Evolutionary conservation across 176 grass and related monocot genomes (phyloP).

Genomic region (Poa pratensis): DNA sequence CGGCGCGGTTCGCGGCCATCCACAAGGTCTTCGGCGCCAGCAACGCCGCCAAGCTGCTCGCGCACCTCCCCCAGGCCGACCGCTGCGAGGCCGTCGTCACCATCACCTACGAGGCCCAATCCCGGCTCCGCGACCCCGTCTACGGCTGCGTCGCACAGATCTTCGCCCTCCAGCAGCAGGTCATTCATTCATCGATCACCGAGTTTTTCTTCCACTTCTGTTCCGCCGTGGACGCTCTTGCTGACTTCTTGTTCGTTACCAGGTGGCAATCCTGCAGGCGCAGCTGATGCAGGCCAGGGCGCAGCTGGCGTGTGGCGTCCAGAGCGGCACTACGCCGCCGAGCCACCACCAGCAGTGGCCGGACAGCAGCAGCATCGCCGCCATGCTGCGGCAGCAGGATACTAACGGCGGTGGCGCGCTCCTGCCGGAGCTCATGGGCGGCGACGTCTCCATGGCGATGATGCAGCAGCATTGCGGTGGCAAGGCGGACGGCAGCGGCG

Average conservation of each 20-base stretch:
- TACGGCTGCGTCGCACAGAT: conserved; percentile 89
- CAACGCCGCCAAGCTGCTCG: conserved; percentile 93
- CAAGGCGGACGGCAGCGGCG: conserved; percentile 53
- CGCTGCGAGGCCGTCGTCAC: conserved; percentile 91
- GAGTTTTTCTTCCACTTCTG: background rate
- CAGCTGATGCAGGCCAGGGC: conserved; percentile 91
- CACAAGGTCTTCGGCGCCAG: conserved; percentile 98
- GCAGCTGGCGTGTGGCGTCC: conserved; percentile 63
- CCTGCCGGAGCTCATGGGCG: conserved; percentile 53
- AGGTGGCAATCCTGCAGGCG: conserved; percentile 85
- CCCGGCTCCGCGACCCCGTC: conserved; percentile 80
- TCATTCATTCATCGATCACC: background rate
- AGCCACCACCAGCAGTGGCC: conserved; percentile 59
- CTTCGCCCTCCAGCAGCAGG: conserved; percentile 94
- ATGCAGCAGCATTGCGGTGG: conserved; percentile 66
- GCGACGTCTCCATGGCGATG: conserved; percentile 47
- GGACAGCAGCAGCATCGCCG: conserved; percentile 43
- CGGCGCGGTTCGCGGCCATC: conserved; percentile 77
- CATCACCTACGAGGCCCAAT: conserved; percentile 90
- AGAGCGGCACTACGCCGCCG: conserved; percentile 24
- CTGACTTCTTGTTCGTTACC: background rate
- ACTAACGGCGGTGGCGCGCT: conserved; percentile 30
- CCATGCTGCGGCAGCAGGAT: conserved; percentile 39
- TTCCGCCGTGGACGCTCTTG: background rate
- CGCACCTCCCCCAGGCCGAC: conserved; percentile 79